phyloP scores from a whole-genome alignment of 805 yeast species.

The Lipomyces starkeyi region DNA sequence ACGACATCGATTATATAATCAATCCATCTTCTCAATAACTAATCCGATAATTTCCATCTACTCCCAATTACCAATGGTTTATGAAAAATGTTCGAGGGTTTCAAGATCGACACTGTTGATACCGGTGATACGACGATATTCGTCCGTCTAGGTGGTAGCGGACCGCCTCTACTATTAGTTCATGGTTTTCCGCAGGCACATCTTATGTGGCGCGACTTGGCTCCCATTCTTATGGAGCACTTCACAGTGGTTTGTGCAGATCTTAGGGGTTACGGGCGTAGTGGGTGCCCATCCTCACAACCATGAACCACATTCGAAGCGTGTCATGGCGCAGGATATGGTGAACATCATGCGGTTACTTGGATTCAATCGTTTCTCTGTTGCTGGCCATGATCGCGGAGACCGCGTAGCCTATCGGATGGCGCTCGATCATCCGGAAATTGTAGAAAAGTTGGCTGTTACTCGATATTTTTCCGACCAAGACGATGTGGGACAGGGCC shows the following conservation, averaged over 20 bases:
- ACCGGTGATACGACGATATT: slow-evolving; percentile 4
- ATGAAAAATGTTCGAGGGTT: slow-evolving; percentile 1
- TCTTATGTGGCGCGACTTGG: slow-evolving; percentile 27
- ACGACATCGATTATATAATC: too few relatives aligned
- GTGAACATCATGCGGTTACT: slow-evolving; percentile 23
- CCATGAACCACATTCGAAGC: slow-evolving; percentile 26
- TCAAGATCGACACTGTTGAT: background rate
- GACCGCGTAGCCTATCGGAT: slow-evolving; percentile 33
- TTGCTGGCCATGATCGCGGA: slow-evolving; percentile 35
- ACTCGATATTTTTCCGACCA: slow-evolving; percentile 31
- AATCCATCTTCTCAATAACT: too few relatives aligned
- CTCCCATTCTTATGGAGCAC: slow-evolving; percentile 14
- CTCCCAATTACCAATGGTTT: too few relatives aligned
- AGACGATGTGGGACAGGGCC: slow-evolving; percentile 31
- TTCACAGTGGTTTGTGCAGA: slow-evolving; percentile 30
- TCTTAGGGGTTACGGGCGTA: slow-evolving; percentile 32
- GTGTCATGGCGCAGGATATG: slow-evolving; percentile 30
- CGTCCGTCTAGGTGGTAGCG: slow-evolving; percentile 4
- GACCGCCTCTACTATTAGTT: slow-evolving; percentile 18
- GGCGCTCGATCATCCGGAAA: slow-evolving; percentile 22
- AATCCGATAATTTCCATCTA: too few relatives aligned
- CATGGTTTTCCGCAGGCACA: slow-evolving; percentile 35
- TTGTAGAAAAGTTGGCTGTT: slow-evolving; percentile 25
- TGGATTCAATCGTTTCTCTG: slow-evolving; percentile 21
- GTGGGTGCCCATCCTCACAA: slow-evolving; percentile 23